A percentile compares a stretch with the other conserved stretches of the same genome.
phyloP scores from a whole-genome alignment of 768 basidiomycete species.

The Leccinum rimulosum region DNA sequence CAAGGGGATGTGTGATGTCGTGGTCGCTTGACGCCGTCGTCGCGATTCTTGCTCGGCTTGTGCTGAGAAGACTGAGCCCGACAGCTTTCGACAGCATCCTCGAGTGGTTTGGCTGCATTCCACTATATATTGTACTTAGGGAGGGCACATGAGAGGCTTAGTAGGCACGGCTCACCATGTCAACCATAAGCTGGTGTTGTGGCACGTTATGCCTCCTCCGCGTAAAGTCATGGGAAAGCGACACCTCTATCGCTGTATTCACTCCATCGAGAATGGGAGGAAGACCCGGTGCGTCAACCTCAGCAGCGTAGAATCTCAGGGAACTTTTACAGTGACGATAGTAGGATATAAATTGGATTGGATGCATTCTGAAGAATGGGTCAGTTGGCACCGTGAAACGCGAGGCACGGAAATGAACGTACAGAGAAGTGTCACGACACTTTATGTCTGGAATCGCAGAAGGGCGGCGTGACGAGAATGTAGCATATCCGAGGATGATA shows the following conservation, averaged over 20 bases:
- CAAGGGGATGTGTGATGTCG: neutral
- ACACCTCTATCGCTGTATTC: slow-evolving; percentile 26
- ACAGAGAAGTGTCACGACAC: slow-evolving; percentile 29
- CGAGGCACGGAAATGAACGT: slow-evolving; percentile 1
- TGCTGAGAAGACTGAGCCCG: slow-evolving; percentile 1
- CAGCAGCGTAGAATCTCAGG: slow-evolving; percentile 64
- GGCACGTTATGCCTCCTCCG: slow-evolving; percentile 12
- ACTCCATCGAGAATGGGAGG: slow-evolving; percentile 13
- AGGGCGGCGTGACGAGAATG: slow-evolving; percentile 15
- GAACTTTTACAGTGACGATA: slow-evolving; percentile 50
- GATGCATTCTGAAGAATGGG: slow-evolving; percentile 7
- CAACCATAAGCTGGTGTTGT: slow-evolving; percentile 33
- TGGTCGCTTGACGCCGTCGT: slow-evolving; percentile 9
- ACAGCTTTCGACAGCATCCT: slow-evolving; percentile 22
- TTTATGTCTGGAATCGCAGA: slow-evolving; percentile 29
- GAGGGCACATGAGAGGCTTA: neutral
- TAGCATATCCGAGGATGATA: slow-evolving; percentile 32
- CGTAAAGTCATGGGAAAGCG: slow-evolving; percentile 41
- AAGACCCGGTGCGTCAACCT: slow-evolving; percentile 31
- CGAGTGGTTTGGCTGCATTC: slow-evolving; percentile 42
- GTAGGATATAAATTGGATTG: slow-evolving; percentile 46
- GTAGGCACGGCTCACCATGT: slow-evolving; percentile 36
- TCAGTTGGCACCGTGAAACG: slow-evolving; percentile 9
- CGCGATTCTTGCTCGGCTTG: neutral
- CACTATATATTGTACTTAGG: slow-evolving; percentile 31